A percentile compares a stretch with the other conserved stretches of the same genome.
These are phyloP conservation scores for Stagonosporopsis chrysanthemi DNA, from an alignment of 2,329 filamentous ascomycete genomes.

Conservation along the genomic window DNA sequence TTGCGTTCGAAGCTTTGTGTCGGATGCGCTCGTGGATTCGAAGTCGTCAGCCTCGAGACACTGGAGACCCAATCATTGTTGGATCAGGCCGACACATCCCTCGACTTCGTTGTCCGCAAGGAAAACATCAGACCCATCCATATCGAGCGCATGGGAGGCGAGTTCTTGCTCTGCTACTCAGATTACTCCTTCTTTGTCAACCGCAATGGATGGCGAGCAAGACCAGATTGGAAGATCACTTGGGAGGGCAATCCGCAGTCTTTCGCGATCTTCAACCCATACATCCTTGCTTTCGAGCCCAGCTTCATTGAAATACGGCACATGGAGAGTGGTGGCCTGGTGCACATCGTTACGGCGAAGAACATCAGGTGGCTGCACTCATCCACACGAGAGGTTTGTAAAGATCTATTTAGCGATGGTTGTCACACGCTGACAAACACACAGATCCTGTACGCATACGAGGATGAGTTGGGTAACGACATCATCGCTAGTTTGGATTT, in stretches of 20 bases:
- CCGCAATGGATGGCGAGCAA: conserved; percentile 94
- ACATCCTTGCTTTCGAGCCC: conserved; percentile 95
- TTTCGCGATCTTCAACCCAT: conserved; percentile 95
- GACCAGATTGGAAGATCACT: conserved; percentile 95
- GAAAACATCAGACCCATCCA: conserved; percentile 95
- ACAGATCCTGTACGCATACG: conserved; percentile 96
- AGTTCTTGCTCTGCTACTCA: conserved; percentile 97
- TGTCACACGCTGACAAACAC: background rate
- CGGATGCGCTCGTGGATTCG: conserved; percentile 92
- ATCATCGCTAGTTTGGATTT: conserved; percentile 96
- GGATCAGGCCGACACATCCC: conserved; percentile 95
- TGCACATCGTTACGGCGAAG: conserved; percentile 95
- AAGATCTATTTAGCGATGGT: background rate
- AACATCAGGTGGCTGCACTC: conserved; percentile 98
- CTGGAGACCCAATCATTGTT: conserved; percentile 97
- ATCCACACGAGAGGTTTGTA: conserved; percentile 87
- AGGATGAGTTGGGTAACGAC: conserved; percentile 93
- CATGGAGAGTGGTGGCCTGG: conserved; percentile 87
- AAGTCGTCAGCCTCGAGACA: conserved; percentile 94
- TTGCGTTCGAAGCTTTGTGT: conserved; percentile 96
- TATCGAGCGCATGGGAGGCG: conserved; percentile 94
- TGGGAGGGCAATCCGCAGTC: conserved; percentile 94
- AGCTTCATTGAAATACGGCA: conserved; percentile 97
- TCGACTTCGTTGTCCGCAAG: conserved; percentile 94
- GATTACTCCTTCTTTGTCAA: conserved; percentile 99